Base-by-base conservation (phyloP, 139 green algal genomes). In the Chlamydomonas schloesseri region DNA sequence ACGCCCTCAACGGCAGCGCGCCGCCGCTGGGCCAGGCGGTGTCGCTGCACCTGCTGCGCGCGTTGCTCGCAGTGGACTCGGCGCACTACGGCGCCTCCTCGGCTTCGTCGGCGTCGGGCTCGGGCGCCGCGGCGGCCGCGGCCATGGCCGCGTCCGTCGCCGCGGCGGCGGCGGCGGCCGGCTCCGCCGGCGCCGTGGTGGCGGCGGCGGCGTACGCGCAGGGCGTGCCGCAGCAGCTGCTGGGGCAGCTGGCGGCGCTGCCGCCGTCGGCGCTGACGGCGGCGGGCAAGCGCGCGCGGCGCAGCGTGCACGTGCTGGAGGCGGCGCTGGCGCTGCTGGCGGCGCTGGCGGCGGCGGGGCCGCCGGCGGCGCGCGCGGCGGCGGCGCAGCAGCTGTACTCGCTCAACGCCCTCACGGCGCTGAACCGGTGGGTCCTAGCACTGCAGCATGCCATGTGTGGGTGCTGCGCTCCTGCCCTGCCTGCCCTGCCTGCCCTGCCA, bases 261-360 rank as follows among this genome's bases (percentile, higher is more conserved):
- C 82, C 84, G 58, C 75, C 72, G 58, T 62, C 74, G 36, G 71
- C 82, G n/a, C 86, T 90, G 57, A 42, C 83, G 34, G 72, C 78
- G 0, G 68, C 29, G 28, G 76, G 76, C 33, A 71, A 81, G 65
- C 62, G 67, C 15, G 71, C 77, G 55, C 65, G 81, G n/a, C 85
- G 86, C 15, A 53, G 81, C 29, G 64, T 95, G 69, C 77, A 91
- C 29, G 90, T 95, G 75, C 46, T 92, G 11, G 91, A 96, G 89
- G 91, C 91, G 23, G 88, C 93, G 91, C 89, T 97, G 28, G 82
- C 83, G 31, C 90, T 97, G 88, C 90, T 97, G 83, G 86, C 95
- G 73, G 67, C 75, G 21, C 89, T 96, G 71, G 87, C 87, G 33
- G 67, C 89, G 50, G 83, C 94, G 24, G 91, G 91, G 55, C 33